Percentiles rank a stretch among this genome's conserved stretches.
phyloP scores from a whole-genome alignment of 2,329 filamentous ascomycete species.

The Hypoxylon sp. region DNA sequence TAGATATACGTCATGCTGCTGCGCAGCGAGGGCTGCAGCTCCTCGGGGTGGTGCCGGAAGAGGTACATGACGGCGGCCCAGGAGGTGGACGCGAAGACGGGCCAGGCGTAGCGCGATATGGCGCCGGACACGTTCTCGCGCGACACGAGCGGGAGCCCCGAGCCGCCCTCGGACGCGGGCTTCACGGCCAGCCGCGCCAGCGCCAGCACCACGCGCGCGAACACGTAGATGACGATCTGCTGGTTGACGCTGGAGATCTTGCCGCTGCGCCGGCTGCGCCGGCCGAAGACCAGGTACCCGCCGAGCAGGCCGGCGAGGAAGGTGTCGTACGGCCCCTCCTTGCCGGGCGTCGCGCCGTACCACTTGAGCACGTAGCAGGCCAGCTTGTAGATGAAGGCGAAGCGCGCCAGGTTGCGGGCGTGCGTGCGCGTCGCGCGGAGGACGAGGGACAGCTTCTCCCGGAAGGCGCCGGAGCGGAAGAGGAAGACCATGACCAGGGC shows the following conservation, averaged over 20 bases:
- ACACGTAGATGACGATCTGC: constrained; percentile 98
- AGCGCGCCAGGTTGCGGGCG: constrained; percentile 90
- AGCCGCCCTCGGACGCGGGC: constrained; percentile 58
- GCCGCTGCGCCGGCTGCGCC: constrained; percentile 70
- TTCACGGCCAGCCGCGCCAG: constrained; percentile 86
- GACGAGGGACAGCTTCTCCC: constrained; percentile 82
- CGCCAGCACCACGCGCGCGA: constrained; percentile 88
- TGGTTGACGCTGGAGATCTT: constrained; percentile 86
- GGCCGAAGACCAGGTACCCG: constrained; percentile 92
- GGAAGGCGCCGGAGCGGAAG: constrained; percentile 90
- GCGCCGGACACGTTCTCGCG: constrained; percentile 58
- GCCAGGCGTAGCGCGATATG: constrained; percentile 84
- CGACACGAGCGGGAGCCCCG: constrained; percentile 64
- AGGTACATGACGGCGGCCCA: constrained; percentile 97
- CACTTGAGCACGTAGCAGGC: constrained; percentile 81
- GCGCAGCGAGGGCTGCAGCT: constrained; percentile 88
- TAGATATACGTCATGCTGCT: constrained; percentile 99
- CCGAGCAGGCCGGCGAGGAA: constrained; percentile 90
- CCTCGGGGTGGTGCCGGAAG: constrained; percentile 91
- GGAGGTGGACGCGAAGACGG: constrained; percentile 87
- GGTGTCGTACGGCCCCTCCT: constrained; percentile 80
- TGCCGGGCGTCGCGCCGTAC: constrained; percentile 68
- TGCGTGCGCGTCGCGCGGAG: constrained; percentile 90
- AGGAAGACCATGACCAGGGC: constrained; percentile 98
- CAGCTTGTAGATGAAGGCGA: constrained; percentile 90